Evolutionary conservation across 208 protist species (phyloP), one percentile per base, ranked within the genome.

Genomic region (Trypanosoma theileri): DNA sequence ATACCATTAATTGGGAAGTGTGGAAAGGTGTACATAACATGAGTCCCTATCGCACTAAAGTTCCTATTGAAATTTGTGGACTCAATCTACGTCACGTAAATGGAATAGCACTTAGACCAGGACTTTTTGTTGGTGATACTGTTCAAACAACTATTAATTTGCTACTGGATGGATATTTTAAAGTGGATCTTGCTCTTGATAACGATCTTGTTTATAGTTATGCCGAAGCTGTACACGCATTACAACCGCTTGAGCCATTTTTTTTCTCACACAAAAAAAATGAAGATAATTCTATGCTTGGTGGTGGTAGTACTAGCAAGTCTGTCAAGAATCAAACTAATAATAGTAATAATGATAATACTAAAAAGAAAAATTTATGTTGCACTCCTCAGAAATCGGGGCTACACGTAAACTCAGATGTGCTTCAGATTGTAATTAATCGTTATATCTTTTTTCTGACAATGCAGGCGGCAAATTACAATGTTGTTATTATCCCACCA

Each of bases 381-480:
- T 35, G 28, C 28, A 44, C 0, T 26, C 19, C 42, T 53, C 1
- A 14, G 17, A 40, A 41, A 21, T 7, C 11, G 28, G 31, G 61
- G 13, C 50, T 52, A 46, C 66, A 64, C 9, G 51, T 80, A 26
- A 62, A 86, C 1, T 67, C 68, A 4, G 58, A 79, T 51, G 62
- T 82, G 40, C 55, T 89, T 48, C 80, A 73, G 46, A 88, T 95
- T 19, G 71, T 79, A 13, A 70, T 95, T 48, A 87, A 75, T 66
- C 87, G 91, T 16, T 96, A 96, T 75, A 89, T 96, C 28, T 96
- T 94, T 71, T 96, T 96, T 60, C 75, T 96, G 0, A 82, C 91
- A 26, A 84, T 96, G 72, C 91, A 96, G 74, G 86, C 88, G 12
- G 88, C 87, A 17, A 96, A 96, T 72, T 93, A 89, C 75, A 84